Base-by-base conservation (phyloP, 2,329 filamentous ascomycete species). In the Aureobasidium sp. region DNA sequence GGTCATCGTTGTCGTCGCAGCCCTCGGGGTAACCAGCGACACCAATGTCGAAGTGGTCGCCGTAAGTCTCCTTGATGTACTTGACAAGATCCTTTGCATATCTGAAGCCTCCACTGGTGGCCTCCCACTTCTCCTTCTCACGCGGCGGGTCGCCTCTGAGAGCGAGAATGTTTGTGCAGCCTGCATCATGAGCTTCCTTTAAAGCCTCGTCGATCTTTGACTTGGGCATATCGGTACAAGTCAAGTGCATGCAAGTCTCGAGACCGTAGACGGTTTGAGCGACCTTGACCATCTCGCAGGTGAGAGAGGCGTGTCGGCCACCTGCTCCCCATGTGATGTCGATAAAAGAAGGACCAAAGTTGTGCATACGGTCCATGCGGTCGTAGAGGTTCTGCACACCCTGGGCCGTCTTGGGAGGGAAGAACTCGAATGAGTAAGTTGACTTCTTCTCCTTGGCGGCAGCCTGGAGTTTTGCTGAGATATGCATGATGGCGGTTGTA, bases 331-430 rank as follows among this genome's bases (percentile, higher is more conserved):
- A 99, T 65, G 94, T 99, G 71, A 99, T 89, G 76, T 99, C 94
- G 74, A 99, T 91, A 79, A 99, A 99, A 71, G 92, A 88, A 66
- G 93, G 94, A 1, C 91, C 94, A 66, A 95, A 85, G 70, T 88
- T 85, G 76, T 96, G 91, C 94, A 99, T 99, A 77, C 92, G 91
- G 77, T 99, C 94, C 90, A 99, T 97, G 68, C 94, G 90, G 70
- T 99, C 94, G 81, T 99, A 99, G 62, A 99, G 86, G 75, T 99
- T 99, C 79, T 99, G 94, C 13, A 99, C 93, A 82, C 94, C 94
- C 78, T 94, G 90, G 11, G 90, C 89, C 8, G 94, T 99, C 80
- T 99, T 99, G 42, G 94, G 94, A 57, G 94, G 94, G 78, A 99
- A 99, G 82, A 96, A 99, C 76, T 99, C 94, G 80, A 99, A 99